phyloP scores from a whole-genome alignment of 106 monocot species.

The Acanthochlamys bracteata region DNA sequence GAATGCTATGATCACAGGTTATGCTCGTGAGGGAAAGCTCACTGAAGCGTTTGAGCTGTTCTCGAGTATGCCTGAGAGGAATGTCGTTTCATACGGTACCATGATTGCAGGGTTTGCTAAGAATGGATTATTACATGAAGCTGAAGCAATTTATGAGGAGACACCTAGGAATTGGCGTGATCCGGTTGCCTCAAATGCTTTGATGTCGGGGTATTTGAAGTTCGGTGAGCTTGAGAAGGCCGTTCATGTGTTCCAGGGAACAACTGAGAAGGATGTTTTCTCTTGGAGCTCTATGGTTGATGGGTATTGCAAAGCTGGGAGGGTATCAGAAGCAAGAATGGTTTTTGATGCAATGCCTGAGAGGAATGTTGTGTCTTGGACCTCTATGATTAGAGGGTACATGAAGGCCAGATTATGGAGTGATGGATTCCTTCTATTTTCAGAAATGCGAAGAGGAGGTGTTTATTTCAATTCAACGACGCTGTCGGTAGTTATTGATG shows the following conservation, averaged over 20 bases:
- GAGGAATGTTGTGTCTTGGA: conserved; percentile 57
- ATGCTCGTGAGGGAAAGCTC: conserved; percentile 20
- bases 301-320: conserved; percentile 44
- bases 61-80: conserved; percentile 20
- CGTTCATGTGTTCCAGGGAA: conserved; percentile 22
- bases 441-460: conserved; percentile 42
- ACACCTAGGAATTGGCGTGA: conserved; percentile 43
- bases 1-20: conserved; percentile 67
- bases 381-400: conserved; percentile 39
- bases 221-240: conserved; percentile 28
- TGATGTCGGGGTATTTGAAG: conserved; percentile 45
- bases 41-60: conserved; percentile 42
- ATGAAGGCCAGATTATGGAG: conserved; percentile 25
- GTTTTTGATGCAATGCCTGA: conserved; percentile 31
- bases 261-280: conserved; percentile 32
- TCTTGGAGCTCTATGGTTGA: conserved; percentile 57
- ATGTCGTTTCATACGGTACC: conserved; percentile 33
- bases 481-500: conserved; percentile 42
- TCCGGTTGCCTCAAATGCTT: conserved; percentile 48
- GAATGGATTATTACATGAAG: conserved; percentile 38
- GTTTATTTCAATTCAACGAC: conserved; percentile 31
- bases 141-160: conserved; percentile 26
- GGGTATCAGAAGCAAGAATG: conserved; percentile 24
- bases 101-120: conserved; percentile 44
- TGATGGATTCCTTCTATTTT: conserved; percentile 31